Conservation (phyloP, 2,329 filamentous ascomycete genomes). For the Trichophyton benhamiae region DNA sequence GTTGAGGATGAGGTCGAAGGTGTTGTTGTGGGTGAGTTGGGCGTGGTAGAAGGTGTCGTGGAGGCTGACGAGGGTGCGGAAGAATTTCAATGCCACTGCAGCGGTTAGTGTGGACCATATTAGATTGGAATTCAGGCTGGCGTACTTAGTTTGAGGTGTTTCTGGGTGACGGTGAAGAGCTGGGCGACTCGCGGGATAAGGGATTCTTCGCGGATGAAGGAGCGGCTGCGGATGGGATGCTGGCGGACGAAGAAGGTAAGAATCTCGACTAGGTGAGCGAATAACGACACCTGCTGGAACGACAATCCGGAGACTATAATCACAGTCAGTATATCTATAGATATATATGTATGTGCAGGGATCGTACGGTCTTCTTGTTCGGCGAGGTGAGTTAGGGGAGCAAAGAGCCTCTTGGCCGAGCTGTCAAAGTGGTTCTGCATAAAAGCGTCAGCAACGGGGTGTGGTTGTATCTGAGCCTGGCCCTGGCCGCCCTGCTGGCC, state of each 20-base stretch:
- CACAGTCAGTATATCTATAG: constrained; percentile 6
- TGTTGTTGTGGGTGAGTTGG: constrained; percentile 66
- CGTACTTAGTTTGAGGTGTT: constrained; percentile 75
- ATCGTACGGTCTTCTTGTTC: constrained; percentile 42
- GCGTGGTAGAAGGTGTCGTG: constrained; percentile 87
- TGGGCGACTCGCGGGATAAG: constrained; percentile 69
- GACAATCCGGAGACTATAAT: constrained; percentile 54
- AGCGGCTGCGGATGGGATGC: constrained; percentile 74
- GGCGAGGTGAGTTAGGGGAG: constrained; percentile 72
- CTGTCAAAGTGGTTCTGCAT: constrained; percentile 81
- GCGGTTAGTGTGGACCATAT: neutral
- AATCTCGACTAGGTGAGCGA: constrained; percentile 82
- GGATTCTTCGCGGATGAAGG: constrained; percentile 70
- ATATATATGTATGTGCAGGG: constrained; percentile 7
- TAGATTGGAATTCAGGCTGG: neutral
- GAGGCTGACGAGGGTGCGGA: constrained; percentile 71
- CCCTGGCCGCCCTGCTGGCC: constrained; percentile 21
- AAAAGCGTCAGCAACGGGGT: constrained; percentile 72
- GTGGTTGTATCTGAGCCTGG: constrained; percentile 19
- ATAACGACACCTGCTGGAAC: constrained; percentile 78
- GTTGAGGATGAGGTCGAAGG: constrained; percentile 73
- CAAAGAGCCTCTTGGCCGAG: constrained; percentile 73
- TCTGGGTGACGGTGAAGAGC: constrained; percentile 70
- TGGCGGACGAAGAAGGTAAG: constrained; percentile 88
- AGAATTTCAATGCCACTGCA: constrained; percentile 78